Conservation (phyloP, 176 grass and related monocot genomes). For the Zoysia pacifica region DNA sequence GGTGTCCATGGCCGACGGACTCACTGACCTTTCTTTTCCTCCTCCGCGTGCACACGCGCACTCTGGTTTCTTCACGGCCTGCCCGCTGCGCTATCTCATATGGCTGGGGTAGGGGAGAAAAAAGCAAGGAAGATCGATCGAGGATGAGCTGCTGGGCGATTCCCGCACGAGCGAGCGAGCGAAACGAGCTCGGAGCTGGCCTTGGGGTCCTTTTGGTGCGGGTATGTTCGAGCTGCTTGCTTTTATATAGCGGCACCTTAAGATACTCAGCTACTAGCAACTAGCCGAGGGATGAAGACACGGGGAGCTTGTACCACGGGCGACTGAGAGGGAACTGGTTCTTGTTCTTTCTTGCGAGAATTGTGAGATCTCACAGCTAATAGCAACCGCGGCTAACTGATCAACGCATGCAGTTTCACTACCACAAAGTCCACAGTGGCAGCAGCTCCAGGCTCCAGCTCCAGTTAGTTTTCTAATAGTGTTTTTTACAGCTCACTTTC, state of each 20-base stretch:
- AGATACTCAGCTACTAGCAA: background rate
- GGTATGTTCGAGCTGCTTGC: slow-evolving; percentile 33
- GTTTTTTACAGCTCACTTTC: background rate
- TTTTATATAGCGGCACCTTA: slow-evolving; percentile 47
- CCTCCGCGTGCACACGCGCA: background rate
- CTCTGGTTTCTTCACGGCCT: background rate
- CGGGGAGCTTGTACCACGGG: slow-evolving; percentile 20
- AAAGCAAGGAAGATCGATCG: background rate
- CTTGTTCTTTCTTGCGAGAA: slow-evolving; percentile 24
- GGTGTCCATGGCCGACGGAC: slow-evolving; percentile 54
- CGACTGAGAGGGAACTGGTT: slow-evolving; percentile 7
- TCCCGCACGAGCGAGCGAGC: background rate
- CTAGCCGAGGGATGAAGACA: slow-evolving; percentile 12
- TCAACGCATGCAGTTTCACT: background rate
- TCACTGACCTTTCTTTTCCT: background rate
- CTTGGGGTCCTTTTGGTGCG: slow-evolving; percentile 43
- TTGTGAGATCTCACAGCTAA: background rate
- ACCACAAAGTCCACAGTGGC: background rate
- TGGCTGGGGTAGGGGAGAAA: background rate
- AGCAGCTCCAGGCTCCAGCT: background rate
- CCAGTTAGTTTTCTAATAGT: background rate
- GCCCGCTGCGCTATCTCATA: slow-evolving; percentile 41
- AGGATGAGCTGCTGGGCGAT: background rate
- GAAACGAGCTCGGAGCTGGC: slow-evolving; percentile 13
- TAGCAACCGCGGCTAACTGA: background rate